A percentile compares a stretch with the other conserved stretches of the same genome.
Conservation (phyloP, 1,284 basidiomycete genomes). For the Puccinia polysora region DNA sequence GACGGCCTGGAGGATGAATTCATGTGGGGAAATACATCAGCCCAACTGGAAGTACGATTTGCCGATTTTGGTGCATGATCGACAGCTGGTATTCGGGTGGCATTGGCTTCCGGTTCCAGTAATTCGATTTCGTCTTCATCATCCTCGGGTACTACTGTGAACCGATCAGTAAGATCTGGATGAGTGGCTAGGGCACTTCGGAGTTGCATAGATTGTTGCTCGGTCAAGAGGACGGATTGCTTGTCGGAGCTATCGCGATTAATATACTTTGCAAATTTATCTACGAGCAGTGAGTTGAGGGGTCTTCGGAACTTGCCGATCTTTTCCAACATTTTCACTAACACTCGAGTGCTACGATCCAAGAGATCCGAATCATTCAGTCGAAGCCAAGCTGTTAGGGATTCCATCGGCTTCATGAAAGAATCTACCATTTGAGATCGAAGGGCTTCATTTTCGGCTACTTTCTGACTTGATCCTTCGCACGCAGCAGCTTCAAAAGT, state of each 20-base stretch:
- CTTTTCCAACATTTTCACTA: slow-evolving; percentile 47
- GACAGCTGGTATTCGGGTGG: not conserved
- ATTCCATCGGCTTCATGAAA: slow-evolving; percentile 70
- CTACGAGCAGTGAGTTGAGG: slow-evolving; percentile 39
- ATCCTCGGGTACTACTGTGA: slow-evolving; percentile 25
- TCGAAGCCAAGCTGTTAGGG: slow-evolving; percentile 77
- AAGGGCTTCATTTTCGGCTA: not conserved
- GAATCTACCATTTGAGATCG: slow-evolving; percentile 70
- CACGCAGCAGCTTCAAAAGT: slow-evolving; percentile 68
- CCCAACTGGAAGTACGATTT: not conserved
- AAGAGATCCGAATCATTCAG: slow-evolving; percentile 64
- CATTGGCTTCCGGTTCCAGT: not conserved
- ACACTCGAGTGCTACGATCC: slow-evolving; percentile 46
- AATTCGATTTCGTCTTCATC: slow-evolving; percentile 31
- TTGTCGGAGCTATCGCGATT: slow-evolving; percentile 4
- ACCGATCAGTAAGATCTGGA: slow-evolving; percentile 38
- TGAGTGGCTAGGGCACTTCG: slow-evolving; percentile 34
- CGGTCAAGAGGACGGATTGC: slow-evolving; percentile 15
- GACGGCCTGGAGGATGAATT: slow-evolving; percentile 1
- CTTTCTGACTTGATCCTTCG: slow-evolving; percentile 50
- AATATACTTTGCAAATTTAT: slow-evolving; percentile 45
- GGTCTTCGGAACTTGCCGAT: slow-evolving; percentile 47
- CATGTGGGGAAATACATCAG: slow-evolving; percentile 25
- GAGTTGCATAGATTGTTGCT: slow-evolving; percentile 34
- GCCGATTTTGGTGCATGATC: not conserved